These are phyloP conservation scores for Hypseocharis bilobata DNA, from an alignment of 441 rosid species.

Conservation along the genomic window DNA sequence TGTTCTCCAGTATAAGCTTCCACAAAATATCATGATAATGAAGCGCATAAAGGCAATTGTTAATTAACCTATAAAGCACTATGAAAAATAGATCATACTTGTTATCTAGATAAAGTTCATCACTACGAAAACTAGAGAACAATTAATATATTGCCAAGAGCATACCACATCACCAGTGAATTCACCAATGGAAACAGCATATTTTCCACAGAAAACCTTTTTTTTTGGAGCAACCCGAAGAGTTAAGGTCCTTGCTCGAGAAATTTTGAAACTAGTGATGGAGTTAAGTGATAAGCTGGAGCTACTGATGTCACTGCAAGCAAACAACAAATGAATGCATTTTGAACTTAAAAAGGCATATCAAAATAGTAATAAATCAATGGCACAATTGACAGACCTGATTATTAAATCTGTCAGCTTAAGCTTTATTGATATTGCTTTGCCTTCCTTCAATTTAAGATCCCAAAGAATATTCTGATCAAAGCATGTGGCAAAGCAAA, in stretches of 20 bases:
- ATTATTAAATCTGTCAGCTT: slow-evolving; percentile 43
- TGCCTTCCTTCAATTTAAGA: slow-evolving; percentile 59
- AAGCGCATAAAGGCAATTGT: neutral
- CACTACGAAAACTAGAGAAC: neutral
- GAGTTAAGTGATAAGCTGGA: slow-evolving; percentile 33
- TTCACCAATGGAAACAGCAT: slow-evolving; percentile 56
- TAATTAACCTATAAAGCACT: neutral
- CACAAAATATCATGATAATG: neutral
- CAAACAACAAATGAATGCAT: slow-evolving; percentile 12
- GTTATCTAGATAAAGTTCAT: neutral
- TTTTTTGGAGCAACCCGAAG: slow-evolving; percentile 21
- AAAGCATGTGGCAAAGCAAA: slow-evolving; percentile 82
- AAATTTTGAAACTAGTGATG: slow-evolving; percentile 29
- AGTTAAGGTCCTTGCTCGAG: slow-evolving; percentile 29
- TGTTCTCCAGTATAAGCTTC: slow-evolving; percentile 9
- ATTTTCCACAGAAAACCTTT: slow-evolving; percentile 54
- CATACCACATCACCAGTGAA: slow-evolving; percentile 55
- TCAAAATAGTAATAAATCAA: slow-evolving; percentile 1
- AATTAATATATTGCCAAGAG: neutral
- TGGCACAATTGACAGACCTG: slow-evolving; percentile 26
- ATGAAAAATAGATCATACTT: neutral
- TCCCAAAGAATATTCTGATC: slow-evolving; percentile 49
- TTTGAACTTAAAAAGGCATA: neutral
- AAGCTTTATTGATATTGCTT: slow-evolving; percentile 40
- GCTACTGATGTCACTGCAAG: slow-evolving; percentile 43